Conservation (phyloP, 2,329 filamentous ascomycete genomes). For the Verticillium klebahnii region DNA sequence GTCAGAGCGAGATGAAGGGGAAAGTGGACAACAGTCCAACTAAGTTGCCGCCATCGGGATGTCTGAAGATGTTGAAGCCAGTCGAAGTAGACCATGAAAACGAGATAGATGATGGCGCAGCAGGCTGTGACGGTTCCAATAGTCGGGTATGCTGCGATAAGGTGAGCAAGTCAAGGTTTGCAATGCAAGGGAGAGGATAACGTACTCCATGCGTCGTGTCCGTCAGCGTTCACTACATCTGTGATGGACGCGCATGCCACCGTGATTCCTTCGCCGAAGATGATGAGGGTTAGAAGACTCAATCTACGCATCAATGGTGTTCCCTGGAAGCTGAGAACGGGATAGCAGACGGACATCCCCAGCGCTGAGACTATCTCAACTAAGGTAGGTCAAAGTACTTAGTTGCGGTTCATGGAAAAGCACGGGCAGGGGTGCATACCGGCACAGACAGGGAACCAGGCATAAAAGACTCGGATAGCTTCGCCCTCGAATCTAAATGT, state of each 20-base stretch:
- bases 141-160: slow-evolving; percentile 24
- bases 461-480: slow-evolving; percentile 28
- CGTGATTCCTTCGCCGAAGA: slow-evolving; percentile 63
- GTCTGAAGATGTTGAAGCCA: slow-evolving; percentile 61
- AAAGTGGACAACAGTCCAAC: slow-evolving; percentile 55
- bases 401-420: neutral
- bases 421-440: slow-evolving; percentile 40
- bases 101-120: slow-evolving; percentile 35
- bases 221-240: neutral
- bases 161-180: no score
- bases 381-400: neutral
- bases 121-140: slow-evolving; percentile 35
- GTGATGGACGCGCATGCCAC: slow-evolving; percentile 25
- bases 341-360: slow-evolving; percentile 46
- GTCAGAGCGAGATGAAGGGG: slow-evolving; percentile 60
- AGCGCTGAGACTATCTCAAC: slow-evolving; percentile 52
- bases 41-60: slow-evolving; percentile 51
- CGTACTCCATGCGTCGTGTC: slow-evolving; percentile 33
- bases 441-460: slow-evolving; percentile 29
- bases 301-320: slow-evolving; percentile 62
- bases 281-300: slow-evolving; percentile 59
- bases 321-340: slow-evolving; percentile 54
- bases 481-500: slow-evolving; percentile 31
- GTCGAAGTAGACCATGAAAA: slow-evolving; percentile 49
- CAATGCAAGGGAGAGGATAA: neutral